Evolutionary conservation across 768 basidiomycete genomes (phyloP).

Genomic region (Astraeus odoratus): DNA sequence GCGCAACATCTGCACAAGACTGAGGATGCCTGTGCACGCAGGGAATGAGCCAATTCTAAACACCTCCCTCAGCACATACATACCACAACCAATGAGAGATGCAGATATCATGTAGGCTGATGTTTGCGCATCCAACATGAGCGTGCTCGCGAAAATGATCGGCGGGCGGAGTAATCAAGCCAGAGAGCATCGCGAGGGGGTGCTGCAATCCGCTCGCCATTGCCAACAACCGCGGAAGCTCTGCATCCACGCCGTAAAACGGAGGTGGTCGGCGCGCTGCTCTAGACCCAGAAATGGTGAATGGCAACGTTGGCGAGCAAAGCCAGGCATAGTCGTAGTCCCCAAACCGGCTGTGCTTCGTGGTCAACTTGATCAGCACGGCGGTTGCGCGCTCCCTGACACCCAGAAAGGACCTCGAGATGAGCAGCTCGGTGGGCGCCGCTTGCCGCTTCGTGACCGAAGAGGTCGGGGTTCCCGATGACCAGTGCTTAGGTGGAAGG

Average conservation of each 20-base stretch:
- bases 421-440: conserved; percentile 6
- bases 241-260: conserved; percentile 68
- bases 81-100: conserved; percentile 72
- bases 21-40: conserved; percentile 52
- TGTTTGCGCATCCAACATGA: conserved; percentile 50
- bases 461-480: not conserved
- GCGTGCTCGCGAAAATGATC: conserved; percentile 66
- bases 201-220: conserved; percentile 71
- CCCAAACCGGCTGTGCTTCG: conserved; percentile 71
- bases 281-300: conserved; percentile 30
- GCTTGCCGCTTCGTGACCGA: conserved; percentile 15
- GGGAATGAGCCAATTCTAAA: not conserved
- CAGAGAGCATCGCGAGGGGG: conserved; percentile 77
- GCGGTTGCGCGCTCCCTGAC: conserved; percentile 5
- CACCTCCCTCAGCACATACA: conserved; percentile 14
- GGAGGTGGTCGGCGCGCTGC: conserved; percentile 40
- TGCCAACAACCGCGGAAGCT: conserved; percentile 67
- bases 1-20: conserved; percentile 74
- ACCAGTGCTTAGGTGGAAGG: not conserved
- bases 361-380: conserved; percentile 34
- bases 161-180: conserved; percentile 76
- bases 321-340: conserved; percentile 76
- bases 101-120: conserved; percentile 79
- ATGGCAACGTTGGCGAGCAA: conserved; percentile 65
- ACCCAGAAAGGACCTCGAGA: conserved; percentile 2